A percentile compares a stretch with the other conserved stretches of the same genome.
Conservation (phyloP, 345 rosid species). For the Pugionium dolabratum region DNA sequence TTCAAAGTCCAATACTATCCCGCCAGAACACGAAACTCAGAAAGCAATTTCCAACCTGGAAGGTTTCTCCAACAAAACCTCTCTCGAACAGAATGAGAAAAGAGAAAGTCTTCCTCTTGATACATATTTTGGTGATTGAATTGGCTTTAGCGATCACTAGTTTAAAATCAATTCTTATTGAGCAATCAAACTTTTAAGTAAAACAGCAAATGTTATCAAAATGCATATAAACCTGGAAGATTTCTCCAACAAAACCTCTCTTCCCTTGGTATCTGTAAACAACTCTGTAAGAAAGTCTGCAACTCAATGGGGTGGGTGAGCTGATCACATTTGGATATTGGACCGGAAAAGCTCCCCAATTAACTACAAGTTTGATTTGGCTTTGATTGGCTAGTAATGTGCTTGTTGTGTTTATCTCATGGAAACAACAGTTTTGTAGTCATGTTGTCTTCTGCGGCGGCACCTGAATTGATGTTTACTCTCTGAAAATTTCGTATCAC, state of each 20-base stretch:
- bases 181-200: too few species aligned
- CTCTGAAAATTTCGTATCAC: constrained; percentile 72
- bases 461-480: constrained; percentile 76
- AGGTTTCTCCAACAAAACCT: too few species aligned
- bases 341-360: constrained; percentile 5
- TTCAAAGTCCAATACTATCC: constrained; percentile 48
- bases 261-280: neutral
- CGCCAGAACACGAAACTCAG: constrained; percentile 40
- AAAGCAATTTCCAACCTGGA: constrained; percentile 43
- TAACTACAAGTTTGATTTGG: neutral
- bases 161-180: too few species aligned
- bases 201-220: neutral
- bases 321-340: neutral
- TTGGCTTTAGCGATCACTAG: too few species aligned
- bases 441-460: constrained; percentile 80
- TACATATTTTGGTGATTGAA: too few species aligned
- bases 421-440: constrained; percentile 66
- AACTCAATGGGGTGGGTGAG: neutral
- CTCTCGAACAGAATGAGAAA: too few species aligned
- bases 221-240: constrained; percentile 11
- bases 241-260: neutral
- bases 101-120: too few species aligned
- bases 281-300: neutral
- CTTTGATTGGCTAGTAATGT: neutral
- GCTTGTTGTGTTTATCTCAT: constrained; percentile 37